Base-by-base conservation (phyloP, 2,329 filamentous ascomycete genomes). In the Fusarium sp. region DNA sequence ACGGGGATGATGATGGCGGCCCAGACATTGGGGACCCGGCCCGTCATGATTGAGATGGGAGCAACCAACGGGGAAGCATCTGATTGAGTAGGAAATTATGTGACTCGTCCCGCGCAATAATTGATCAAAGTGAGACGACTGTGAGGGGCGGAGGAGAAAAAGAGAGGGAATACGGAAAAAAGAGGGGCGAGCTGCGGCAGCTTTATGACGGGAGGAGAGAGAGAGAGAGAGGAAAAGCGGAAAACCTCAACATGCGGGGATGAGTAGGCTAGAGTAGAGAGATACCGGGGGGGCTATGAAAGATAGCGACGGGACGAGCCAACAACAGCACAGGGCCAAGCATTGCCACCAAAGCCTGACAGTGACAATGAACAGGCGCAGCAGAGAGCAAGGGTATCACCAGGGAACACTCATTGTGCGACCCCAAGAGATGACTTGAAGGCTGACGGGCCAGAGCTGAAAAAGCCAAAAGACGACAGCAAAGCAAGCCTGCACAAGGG, bases 1-100 rank as follows among this genome's bases (percentile, higher is more conserved):
- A 71, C 50, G 21, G 68, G 63, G 11, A 68, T 63, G 30, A 69
- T 48, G 24, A 58, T 62, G 20, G 66, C 68, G 12, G 69, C 60
- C 49, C 59, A 71, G 56, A 68, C 66, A 56, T 71, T 71, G 4
- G 69, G 63, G 24, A 69, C 49, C 26, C 68, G 56, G 39, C 68
- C 55, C 63, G 64, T 56, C 63, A 68, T 70, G 42, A 34, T 56
- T 28, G 56, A 40, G 38, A 47, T 28, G 24, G 21, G 23, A 23
- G 44, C 20, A 58, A 30, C 45, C 30, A 43, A 40, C 20, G 48
- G 9, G 17, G 54, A 65, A 56, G 43, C 62, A 66, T 66, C 43
- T 54, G 54, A 36, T 34, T 45, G 19, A 12, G 38, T 7, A 10
- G 21, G 15, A 15, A 24, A 24, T 11, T 28, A 28, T 12, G 10